A percentile compares a stretch with the other conserved stretches of the same genome.
These are phyloP conservation scores for Neurospora africana DNA, from an alignment of 495 filamentous ascomycete species.

Conservation along the genomic window DNA sequence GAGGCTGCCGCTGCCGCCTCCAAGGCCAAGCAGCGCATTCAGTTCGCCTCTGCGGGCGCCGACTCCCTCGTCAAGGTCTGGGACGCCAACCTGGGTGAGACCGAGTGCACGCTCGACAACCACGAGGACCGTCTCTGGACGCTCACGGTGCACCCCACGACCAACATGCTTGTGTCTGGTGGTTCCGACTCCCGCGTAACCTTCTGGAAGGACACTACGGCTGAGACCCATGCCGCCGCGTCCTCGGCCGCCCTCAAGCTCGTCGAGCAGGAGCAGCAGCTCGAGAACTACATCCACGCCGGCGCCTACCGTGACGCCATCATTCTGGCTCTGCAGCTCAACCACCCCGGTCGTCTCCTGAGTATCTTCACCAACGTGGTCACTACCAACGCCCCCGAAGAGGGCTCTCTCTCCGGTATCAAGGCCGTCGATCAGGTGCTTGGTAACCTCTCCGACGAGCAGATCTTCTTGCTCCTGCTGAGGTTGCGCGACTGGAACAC, in stretches of 20 bases:
- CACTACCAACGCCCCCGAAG: constrained; percentile 48
- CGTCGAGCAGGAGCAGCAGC: constrained; percentile 83
- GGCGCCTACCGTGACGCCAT: constrained; percentile 86
- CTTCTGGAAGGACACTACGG: constrained; percentile 90
- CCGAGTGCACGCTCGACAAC: constrained; percentile 82
- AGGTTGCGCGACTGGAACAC: constrained; percentile 93
- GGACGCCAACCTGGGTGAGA: constrained; percentile 72
- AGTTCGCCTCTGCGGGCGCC: constrained; percentile 79
- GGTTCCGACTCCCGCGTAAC: constrained; percentile 82
- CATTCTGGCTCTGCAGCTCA: constrained; percentile 78
- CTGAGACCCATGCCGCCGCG: constrained; percentile 60
- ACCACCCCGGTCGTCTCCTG: constrained; percentile 81
- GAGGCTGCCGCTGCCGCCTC: constrained; percentile 20
- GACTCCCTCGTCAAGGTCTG: constrained; percentile 97
- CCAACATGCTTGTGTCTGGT: constrained; percentile 71
- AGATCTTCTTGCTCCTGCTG: constrained; percentile 68
- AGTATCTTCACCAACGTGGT: constrained; percentile 72
- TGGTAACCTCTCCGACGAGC: constrained; percentile 63
- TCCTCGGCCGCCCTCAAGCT: constrained; percentile 62
- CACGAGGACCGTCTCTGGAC: constrained; percentile 92
- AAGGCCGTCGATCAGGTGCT: constrained; percentile 78
- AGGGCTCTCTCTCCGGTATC: constrained; percentile 57
- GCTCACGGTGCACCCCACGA: constrained; percentile 56
- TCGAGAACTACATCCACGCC: constrained; percentile 82
- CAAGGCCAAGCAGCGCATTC: constrained; percentile 37